phyloP scores from a whole-genome alignment of 169 alveolate genomes.

The Perkinsus marinus region DNA sequence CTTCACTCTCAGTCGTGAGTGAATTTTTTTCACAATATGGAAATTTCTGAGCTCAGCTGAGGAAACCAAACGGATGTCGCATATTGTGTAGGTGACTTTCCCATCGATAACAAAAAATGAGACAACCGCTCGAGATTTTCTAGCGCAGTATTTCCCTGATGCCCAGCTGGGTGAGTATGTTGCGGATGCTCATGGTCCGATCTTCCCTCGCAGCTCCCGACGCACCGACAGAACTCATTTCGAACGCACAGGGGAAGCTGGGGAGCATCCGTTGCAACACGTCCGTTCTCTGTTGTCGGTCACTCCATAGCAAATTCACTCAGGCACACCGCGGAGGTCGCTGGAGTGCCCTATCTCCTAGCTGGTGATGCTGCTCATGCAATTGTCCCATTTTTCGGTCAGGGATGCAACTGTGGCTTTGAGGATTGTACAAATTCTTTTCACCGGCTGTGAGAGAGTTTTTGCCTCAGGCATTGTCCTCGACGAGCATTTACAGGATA shows the following conservation, averaged over 20 bases:
- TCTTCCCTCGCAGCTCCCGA: neutral
- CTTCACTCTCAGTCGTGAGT: too few relatives aligned
- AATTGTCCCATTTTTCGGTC: slow-evolving; percentile 26
- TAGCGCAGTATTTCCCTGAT: neutral
- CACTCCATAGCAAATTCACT: neutral
- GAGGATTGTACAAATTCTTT: slow-evolving; percentile 27
- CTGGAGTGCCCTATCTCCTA: neutral
- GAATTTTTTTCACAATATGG: too few relatives aligned
- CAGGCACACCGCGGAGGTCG: neutral
- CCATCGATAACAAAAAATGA: neutral
- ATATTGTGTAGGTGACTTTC: neutral
- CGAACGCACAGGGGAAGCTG: neutral
- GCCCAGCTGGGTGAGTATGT: neutral
- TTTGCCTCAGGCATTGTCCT: slow-evolving; percentile 1
- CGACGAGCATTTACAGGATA: neutral
- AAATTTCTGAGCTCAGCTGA: too few relatives aligned
- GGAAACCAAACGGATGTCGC: too few relatives aligned
- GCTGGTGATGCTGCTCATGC: slow-evolving; percentile 29
- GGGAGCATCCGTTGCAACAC: neutral
- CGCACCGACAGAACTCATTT: neutral
- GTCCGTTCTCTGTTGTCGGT: neutral
- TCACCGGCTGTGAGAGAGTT: neutral
- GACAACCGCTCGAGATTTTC: neutral
- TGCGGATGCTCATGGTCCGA: neutral
- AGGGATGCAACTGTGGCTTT: slow-evolving; percentile 28